These are phyloP conservation scores for Coemansia pectinata DNA, from an alignment of 192 early-diverging fungal species.

Conservation along the genomic window DNA sequence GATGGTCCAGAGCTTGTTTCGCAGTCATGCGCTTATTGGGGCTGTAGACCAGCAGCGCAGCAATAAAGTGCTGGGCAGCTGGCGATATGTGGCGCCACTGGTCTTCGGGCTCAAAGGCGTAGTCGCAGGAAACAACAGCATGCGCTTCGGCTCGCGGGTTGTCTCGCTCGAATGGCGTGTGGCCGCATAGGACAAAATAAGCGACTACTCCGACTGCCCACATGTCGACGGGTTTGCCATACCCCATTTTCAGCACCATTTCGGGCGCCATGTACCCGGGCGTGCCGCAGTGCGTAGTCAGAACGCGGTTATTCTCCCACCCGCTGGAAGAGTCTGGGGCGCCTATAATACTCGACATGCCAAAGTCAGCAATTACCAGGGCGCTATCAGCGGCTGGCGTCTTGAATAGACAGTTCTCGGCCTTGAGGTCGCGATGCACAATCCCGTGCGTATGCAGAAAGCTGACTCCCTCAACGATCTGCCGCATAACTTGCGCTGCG, in stretches of 20 bases:
- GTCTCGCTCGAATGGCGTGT: constrained; percentile 68
- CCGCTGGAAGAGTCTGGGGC: not conserved
- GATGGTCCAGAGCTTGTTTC: constrained; percentile 69
- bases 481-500: constrained; percentile 75
- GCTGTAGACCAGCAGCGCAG: constrained; percentile 64
- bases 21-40: constrained; percentile 75
- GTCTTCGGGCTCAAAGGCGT: constrained; percentile 61
- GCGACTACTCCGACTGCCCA: constrained; percentile 81
- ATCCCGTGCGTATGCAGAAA: constrained; percentile 85
- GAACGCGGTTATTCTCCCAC: constrained; percentile 56
- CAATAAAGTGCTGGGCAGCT: constrained; percentile 71
- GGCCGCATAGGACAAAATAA: constrained; percentile 73
- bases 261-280: constrained; percentile 78
- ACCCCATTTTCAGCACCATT: constrained; percentile 51
- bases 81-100: constrained; percentile 66
- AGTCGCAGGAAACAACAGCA: constrained; percentile 64
- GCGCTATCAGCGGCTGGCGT: constrained; percentile 59
- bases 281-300: constrained; percentile 76
- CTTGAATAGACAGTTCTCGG: constrained; percentile 79
- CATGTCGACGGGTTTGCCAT: constrained; percentile 80
- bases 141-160: constrained; percentile 56
- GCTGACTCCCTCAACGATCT: constrained; percentile 75
- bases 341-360: constrained; percentile 65
- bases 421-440: constrained; percentile 80
- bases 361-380: constrained; percentile 83